phyloP scores from a whole-genome alignment of 148 eudicot genomes.

The Fagopyrum esculentum region DNA sequence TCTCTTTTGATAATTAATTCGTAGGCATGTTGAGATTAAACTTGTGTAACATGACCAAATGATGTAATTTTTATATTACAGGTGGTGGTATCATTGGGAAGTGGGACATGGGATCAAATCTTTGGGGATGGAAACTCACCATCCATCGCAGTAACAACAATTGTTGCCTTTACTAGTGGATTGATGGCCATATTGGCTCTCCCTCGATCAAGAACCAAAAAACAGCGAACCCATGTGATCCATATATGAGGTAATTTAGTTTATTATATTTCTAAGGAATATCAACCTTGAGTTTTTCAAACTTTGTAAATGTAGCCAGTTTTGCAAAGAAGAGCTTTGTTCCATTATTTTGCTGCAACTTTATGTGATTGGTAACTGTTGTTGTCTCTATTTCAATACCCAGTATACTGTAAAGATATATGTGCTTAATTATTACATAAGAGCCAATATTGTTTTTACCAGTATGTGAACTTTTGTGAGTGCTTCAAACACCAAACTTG shows the following conservation, averaged over 20 bases:
- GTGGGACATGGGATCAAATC: conserved; percentile 4
- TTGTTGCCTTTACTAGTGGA: neutral
- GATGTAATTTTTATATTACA: neutral
- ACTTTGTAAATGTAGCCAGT: too few species aligned
- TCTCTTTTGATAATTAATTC: neutral
- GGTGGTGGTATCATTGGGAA: conserved; percentile 10
- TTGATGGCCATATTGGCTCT: conserved; percentile 9
- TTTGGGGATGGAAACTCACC: conserved; percentile 7
- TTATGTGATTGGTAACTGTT: too few species aligned
- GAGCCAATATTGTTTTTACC: too few species aligned
- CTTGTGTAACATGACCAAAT: neutral
- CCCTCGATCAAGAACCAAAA: neutral
- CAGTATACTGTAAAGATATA: too few species aligned
- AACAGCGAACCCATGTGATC: conserved; percentile 3
- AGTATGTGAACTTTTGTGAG: too few species aligned
- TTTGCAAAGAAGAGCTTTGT: too few species aligned
- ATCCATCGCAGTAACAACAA: neutral
- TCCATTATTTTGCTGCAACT: too few species aligned
- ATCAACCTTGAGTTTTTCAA: too few species aligned
- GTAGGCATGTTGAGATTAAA: neutral
- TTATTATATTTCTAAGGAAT: too few species aligned
- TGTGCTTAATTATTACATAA: too few species aligned
- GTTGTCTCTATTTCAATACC: too few species aligned
- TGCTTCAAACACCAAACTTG: too few species aligned
- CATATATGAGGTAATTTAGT: neutral